These are phyloP conservation scores for Akanthomyces uredinophilus DNA, from an alignment of 2,329 filamentous ascomycete species.

Conservation along the genomic window DNA sequence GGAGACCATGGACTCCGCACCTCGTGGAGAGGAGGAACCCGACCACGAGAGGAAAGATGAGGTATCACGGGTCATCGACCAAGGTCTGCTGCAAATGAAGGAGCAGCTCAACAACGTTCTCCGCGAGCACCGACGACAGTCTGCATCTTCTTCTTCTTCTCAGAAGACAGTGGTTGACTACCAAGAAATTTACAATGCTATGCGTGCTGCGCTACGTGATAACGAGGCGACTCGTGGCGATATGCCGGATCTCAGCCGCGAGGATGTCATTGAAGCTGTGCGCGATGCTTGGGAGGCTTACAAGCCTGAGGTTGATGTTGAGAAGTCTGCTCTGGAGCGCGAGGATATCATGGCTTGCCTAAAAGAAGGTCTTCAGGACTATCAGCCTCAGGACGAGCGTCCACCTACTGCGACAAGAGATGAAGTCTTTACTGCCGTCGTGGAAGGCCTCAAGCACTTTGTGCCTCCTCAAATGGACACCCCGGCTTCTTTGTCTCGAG, in stretches of 20 bases:
- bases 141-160: conserved; percentile 57
- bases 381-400: conserved; percentile 50
- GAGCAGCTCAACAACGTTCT: conserved; percentile 78
- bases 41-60: conserved; percentile 60
- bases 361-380: conserved; percentile 77
- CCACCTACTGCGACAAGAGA: conserved; percentile 66
- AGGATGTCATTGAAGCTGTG: conserved; percentile 82
- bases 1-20: conserved; percentile 53
- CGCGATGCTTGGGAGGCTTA: conserved; percentile 90
- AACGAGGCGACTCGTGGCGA: conserved; percentile 41
- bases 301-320: conserved; percentile 86
- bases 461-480: conserved; percentile 67
- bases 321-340: conserved; percentile 83
- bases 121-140: conserved; percentile 67
- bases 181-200: conserved; percentile 78
- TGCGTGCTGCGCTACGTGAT: conserved; percentile 69
- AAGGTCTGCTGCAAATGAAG: conserved; percentile 76
- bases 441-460: conserved; percentile 81
- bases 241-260: conserved; percentile 55
- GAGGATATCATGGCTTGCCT: conserved; percentile 87
- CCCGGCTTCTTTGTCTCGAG: conserved; percentile 64
- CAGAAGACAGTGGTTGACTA: conserved; percentile 62
- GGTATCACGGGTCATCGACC: conserved; percentile 69
- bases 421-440: conserved; percentile 78
- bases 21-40: conserved; percentile 39